phyloP scores from a whole-genome alignment of 2,329 filamentous ascomycete genomes.

The Seiridium cupressi region DNA sequence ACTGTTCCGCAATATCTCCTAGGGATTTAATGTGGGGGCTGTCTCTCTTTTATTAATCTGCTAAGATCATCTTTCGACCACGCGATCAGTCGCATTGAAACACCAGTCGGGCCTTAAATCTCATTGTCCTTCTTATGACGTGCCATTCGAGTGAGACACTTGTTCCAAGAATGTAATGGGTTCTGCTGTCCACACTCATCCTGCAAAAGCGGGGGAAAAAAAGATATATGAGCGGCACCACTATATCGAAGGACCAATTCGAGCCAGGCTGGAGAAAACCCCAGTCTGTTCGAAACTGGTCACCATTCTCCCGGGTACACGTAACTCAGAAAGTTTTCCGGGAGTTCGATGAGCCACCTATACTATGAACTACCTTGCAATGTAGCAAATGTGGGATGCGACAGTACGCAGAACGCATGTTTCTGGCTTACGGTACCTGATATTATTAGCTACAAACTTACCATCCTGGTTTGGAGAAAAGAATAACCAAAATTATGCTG shows the following conservation, averaged over 20 bases:
- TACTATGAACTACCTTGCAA: slow-evolving; percentile 2
- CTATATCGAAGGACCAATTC: background rate
- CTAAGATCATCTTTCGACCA: background rate
- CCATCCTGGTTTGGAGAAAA: background rate
- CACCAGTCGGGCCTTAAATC: background rate
- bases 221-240: background rate
- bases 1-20: background rate
- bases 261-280: slow-evolving; percentile 4
- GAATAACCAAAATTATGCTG: slow-evolving; percentile 3
- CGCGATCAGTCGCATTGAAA: background rate
- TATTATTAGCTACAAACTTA: slow-evolving; percentile 2
- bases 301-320: slow-evolving; percentile 4
- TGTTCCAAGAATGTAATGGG: background rate
- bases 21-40: background rate
- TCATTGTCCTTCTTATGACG: background rate
- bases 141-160: background rate
- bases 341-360: background rate
- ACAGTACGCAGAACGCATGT: background rate
- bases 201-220: background rate
- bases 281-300: background rate
- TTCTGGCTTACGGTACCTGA: background rate
- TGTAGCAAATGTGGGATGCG: slow-evolving; percentile 8
- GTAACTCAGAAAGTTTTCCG: background rate
- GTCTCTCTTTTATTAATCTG: background rate
- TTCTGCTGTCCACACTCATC: slow-evolving; percentile 1